phyloP scores from a whole-genome alignment of 306 rosid genomes.

The Pterocarpus santalinus region DNA sequence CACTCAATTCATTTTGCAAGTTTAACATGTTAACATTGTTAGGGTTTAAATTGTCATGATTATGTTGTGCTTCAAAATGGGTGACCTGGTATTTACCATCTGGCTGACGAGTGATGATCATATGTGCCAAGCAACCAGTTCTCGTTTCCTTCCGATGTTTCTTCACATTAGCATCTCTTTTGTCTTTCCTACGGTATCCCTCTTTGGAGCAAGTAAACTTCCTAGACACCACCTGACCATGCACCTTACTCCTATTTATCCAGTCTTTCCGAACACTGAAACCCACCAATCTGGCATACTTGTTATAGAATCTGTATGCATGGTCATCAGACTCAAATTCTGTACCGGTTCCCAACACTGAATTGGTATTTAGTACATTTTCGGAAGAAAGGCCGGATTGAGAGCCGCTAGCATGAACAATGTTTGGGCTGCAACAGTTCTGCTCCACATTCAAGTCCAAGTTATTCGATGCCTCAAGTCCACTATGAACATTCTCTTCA shows the following conservation, averaged over 20 bases:
- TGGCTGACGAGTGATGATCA: slow-evolving; percentile 71
- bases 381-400: slow-evolving; percentile 31
- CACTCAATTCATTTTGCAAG: slow-evolving; percentile 51
- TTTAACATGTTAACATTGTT: slow-evolving; percentile 41
- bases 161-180: slow-evolving; percentile 64
- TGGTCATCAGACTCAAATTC: slow-evolving; percentile 74
- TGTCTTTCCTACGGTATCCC: slow-evolving; percentile 70
- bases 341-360: slow-evolving; percentile 51
- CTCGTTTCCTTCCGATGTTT: slow-evolving; percentile 74
- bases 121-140: slow-evolving; percentile 80
- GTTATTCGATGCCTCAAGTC: no score
- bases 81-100: slow-evolving; percentile 67
- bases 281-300: slow-evolving; percentile 68
- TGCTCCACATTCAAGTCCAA: slow-evolving; percentile 44
- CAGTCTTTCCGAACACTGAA: slow-evolving; percentile 76
- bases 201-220: slow-evolving; percentile 79
- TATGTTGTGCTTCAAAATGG: slow-evolving; percentile 68
- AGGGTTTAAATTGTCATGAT: slow-evolving; percentile 63
- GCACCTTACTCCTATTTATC: slow-evolving; percentile 77
- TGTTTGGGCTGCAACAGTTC: slow-evolving; percentile 53
- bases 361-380: slow-evolving; percentile 12
- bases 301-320: slow-evolving; percentile 64
- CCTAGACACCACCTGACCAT: slow-evolving; percentile 77
- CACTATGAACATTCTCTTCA: no score
- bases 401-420: slow-evolving; percentile 39